Evolutionary conservation across 192 early-diverging fungal genomes (phyloP).

Genomic region (Coemansia biformis): DNA sequence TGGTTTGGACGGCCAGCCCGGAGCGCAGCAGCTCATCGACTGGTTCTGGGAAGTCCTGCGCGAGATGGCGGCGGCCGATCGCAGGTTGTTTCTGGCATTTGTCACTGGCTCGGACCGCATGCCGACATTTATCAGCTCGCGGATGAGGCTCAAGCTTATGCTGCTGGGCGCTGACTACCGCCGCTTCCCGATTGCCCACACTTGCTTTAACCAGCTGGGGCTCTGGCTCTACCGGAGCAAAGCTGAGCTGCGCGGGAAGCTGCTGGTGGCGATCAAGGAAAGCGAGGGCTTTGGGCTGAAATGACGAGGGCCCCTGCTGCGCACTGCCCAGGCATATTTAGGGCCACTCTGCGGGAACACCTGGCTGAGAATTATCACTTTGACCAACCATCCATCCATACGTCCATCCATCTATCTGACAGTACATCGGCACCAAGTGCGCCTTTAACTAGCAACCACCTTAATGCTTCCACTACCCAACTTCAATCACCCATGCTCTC

Average conservation of each 20-base stretch:
- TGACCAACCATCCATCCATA: too few relatives aligned
- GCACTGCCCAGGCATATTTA: too few relatives aligned
- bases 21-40: constrained; percentile 25
- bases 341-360: too few relatives aligned
- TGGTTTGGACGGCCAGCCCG: too few relatives aligned
- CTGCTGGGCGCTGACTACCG: constrained; percentile 58
- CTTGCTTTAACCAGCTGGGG: constrained; percentile 90
- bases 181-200: constrained; percentile 85
- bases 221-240: constrained; percentile 69
- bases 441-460: too few relatives aligned
- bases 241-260: constrained; percentile 61
- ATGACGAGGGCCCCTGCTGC: too few relatives aligned
- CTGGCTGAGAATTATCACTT: too few relatives aligned
- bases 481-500: too few relatives aligned
- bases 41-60: constrained; percentile 81
- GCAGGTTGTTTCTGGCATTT: constrained; percentile 77
- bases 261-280: constrained; percentile 70
- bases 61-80: constrained; percentile 57
- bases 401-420: too few relatives aligned
- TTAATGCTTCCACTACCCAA: too few relatives aligned
- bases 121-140: constrained; percentile 59
- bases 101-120: constrained; percentile 91
- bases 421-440: too few relatives aligned
- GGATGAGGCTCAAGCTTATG: constrained; percentile 62
- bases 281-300: constrained; percentile 74